Base-by-base conservation (phyloP, 164 flowering plant species). In the Vitis labrusca region DNA sequence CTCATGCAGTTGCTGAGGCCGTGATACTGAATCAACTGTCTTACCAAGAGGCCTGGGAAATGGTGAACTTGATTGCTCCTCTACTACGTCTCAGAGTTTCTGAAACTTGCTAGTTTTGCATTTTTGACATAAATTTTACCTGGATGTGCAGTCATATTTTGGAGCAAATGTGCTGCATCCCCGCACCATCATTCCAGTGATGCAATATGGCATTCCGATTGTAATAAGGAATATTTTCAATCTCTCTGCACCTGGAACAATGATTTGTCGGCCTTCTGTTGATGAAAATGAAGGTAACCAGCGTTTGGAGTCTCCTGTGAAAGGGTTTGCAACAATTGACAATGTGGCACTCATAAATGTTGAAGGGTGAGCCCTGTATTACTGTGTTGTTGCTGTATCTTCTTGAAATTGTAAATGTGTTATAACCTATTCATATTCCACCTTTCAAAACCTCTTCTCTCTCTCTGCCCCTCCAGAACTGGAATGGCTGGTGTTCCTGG, bases 401-500 rank as follows among this genome's bases (percentile, higher is more conserved):
- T 11, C 59, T 17, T 29, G 2, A 3, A 15, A n/a, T 62, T 29
- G 5, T 60, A 52, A 65, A 15, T 53, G 10, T 29, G 50, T 17
- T 49, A 23, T 59, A 6, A 13, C 32, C 54, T 63, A 8, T 51
- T 50, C 10, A 2, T 30, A 10, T 17, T n/a, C 1, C 15, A 51
- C 27, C 23, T 23, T 53, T 67, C n/a, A 4, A 50, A 49, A 48
- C 10, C n/a, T 27, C 61, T 49, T 19, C 70, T 59, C 63, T 62
- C 29, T 14, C 48, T 62, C 30, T 49, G 30, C 17, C 56, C 48
- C 61, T 48, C 53, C 84, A 95, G 99, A 80, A 93, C 98, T 79
- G 99, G 99, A 76, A 95, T 95, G 99, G 99, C 93, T 71, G 99
- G 99, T 82, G 97, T 95, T 79, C 99, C 99, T 62, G 99, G 99